Evolutionary conservation across 2,329 filamentous ascomycete genomes (phyloP).

Genomic region (Pseudocercospora pini-densiflorae): DNA sequence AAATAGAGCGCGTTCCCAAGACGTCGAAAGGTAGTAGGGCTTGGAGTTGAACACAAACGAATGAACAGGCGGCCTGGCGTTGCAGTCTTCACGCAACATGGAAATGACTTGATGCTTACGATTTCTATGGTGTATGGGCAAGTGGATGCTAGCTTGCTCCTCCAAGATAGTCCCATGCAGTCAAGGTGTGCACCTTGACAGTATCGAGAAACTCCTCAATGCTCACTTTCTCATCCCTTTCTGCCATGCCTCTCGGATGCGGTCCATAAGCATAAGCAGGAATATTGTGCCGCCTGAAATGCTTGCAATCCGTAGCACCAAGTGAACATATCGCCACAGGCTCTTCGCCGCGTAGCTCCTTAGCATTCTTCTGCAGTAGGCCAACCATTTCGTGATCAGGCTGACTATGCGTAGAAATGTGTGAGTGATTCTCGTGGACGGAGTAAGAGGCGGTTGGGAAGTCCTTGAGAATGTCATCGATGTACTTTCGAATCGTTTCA

Average conservation of each 20-base stretch:
- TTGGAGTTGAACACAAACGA: neutral
- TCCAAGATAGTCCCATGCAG: conserved; percentile 39
- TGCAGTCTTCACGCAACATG: neutral
- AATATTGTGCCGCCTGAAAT: conserved; percentile 44
- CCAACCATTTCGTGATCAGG: conserved; percentile 43
- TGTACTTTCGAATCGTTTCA: conserved; percentile 35
- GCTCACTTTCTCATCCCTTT: conserved; percentile 35
- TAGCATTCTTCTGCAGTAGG: conserved; percentile 35
- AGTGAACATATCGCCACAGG: conserved; percentile 44
- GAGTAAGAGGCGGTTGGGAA: conserved; percentile 38
- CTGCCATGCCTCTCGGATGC: conserved; percentile 38
- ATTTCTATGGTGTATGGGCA: neutral
- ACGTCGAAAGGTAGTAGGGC: neutral
- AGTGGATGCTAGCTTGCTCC: conserved; percentile 7
- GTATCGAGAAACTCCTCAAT: conserved; percentile 40
- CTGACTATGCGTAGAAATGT: conserved; percentile 39
- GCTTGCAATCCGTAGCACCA: conserved; percentile 49
- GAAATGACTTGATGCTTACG: neutral
- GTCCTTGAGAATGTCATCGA: conserved; percentile 36
- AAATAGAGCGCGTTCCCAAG: conserved; percentile 4
- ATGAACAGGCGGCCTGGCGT: neutral
- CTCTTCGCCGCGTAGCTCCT: conserved; percentile 31
- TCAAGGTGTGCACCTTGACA: conserved; percentile 38
- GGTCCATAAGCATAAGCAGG: conserved; percentile 46
- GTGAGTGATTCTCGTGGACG: conserved; percentile 43